phyloP scores from a whole-genome alignment of 345 rosid genomes.

The Populus simonii region DNA sequence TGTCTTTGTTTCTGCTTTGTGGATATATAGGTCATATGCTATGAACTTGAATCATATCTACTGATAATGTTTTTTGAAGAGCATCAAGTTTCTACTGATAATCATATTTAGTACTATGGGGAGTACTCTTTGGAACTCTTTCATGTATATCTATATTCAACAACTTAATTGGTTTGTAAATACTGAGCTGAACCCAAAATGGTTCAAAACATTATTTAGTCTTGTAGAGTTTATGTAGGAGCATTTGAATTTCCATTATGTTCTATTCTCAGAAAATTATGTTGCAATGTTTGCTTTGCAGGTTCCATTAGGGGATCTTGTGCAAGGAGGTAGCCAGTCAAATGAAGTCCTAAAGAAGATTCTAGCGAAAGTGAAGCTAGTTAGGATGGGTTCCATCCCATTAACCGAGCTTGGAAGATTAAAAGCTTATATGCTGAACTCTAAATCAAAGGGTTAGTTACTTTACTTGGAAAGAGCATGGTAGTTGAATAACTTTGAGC shows the following conservation, averaged over 20 bases:
- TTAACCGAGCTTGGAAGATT: conserved; percentile 58
- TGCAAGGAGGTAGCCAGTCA: conserved; percentile 28
- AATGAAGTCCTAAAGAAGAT: conserved; percentile 52
- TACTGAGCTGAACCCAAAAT: not conserved
- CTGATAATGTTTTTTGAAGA: not conserved
- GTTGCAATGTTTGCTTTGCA: conserved; percentile 21
- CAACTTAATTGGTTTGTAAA: not conserved
- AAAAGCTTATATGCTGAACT: conserved; percentile 59
- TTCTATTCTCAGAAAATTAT: not conserved
- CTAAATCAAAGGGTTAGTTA: conserved; percentile 58
- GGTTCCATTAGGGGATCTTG: conserved; percentile 50
- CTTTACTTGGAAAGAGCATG: not conserved
- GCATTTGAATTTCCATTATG: conserved; percentile 10
- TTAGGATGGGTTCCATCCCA: conserved; percentile 51
- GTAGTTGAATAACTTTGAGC: not conserved
- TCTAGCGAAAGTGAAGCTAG: conserved; percentile 70
- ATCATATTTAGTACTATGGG: not conserved
- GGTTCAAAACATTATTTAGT: not conserved
- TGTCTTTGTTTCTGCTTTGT: not conserved
- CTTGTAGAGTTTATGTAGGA: not conserved
- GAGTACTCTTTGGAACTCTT: not conserved
- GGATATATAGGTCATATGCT: not conserved
- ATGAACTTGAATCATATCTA: not conserved
- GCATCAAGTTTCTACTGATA: not conserved
- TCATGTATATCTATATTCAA: not conserved